Evolutionary conservation across 2,329 filamentous ascomycete genomes (phyloP), one percentile per base, ranked within the genome.

Genomic region (Macrophomina pseudophaseolina): DNA sequence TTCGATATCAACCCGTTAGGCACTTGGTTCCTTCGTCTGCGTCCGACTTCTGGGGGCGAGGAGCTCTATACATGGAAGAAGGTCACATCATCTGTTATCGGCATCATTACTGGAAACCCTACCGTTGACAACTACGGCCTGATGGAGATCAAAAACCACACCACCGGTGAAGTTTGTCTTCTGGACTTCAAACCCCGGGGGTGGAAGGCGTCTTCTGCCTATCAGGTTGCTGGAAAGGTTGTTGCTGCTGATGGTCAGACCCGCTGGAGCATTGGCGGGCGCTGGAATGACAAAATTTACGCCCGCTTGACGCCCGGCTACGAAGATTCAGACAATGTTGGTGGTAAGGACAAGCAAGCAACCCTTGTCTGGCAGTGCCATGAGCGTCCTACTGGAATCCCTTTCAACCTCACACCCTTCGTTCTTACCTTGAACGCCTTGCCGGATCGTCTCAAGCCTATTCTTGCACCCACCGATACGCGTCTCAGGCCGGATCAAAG

Each of bases 11-110:
- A 97, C 74, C 94, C 93, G 3, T 86, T 98, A 9, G 95, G 95
- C 40, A 99, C 95, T 7, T 99, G 95, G 95, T 99, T 98, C 82
- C 82, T 98, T 68, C 92, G 87, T 74, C 84, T 99, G 33, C 90
- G 93, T 1, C 93, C 94, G 0, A 86, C 86, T 0, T 84, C 87
- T 3, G 92, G 91, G 3, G 90, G 89, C 9, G 89, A 91, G 70
- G 95, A 99, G 72, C 83, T 97, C 1, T 99, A 97, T 80, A 97
- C 94, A 0, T 99, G 95, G 95, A 98, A 97, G 81, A 99, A 99
- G 81, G 93, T 97, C 18, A 98, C 94, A 0, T 95, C 93, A 1
- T 96, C 94, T 1, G 95, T 99, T n/a, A 90, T 98, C 68, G 95
- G 95, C 67, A 99, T 99, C 78, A 97, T 99, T 73, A 98, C 94